A percentile compares a stretch with the other conserved stretches of the same genome.
phyloP scores from a whole-genome alignment of 192 early-diverging fungal genomes.

The Fimicolochytrium jonesii region DNA sequence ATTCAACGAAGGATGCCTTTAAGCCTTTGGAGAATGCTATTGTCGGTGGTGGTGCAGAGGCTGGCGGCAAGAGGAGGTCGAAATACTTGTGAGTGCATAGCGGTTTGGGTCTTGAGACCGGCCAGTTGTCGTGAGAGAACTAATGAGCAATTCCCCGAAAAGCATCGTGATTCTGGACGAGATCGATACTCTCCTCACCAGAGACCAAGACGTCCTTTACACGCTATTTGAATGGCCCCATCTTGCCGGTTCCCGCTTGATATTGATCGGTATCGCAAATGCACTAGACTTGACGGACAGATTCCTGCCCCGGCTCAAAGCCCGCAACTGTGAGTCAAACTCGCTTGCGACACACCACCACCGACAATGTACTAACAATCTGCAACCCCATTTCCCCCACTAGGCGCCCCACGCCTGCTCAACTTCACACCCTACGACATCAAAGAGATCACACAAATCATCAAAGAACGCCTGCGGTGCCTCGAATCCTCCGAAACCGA shows the following conservation, averaged over 20 bases:
- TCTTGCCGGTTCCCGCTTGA: slow-evolving; percentile 57
- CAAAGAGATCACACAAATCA: slow-evolving; percentile 80
- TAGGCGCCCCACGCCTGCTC: slow-evolving; percentile 68
- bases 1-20: slow-evolving; percentile 44
- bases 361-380: neutral
- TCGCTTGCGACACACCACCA: no score
- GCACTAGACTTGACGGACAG: slow-evolving; percentile 87
- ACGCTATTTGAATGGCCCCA: slow-evolving; percentile 78
- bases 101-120: no score
- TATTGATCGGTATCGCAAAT: slow-evolving; percentile 91
- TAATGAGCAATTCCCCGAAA: neutral
- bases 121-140: neutral
- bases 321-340: slow-evolving; percentile 72
- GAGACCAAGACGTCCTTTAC: slow-evolving; percentile 81
- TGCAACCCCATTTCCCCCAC: neutral
- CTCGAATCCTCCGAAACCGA: slow-evolving; percentile 36
- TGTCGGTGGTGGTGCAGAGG: no score
- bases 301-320: slow-evolving; percentile 80
- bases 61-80: no score
- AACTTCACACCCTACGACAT: slow-evolving; percentile 88
- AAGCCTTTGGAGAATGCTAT: slow-evolving; percentile 51
- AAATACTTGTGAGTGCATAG: no score
- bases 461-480: slow-evolving; percentile 72
- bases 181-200: slow-evolving; percentile 81
- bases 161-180: slow-evolving; percentile 88